A percentile compares a stretch with the other conserved stretches of the same genome.
phyloP scores from a whole-genome alignment of 2,329 filamentous ascomycete genomes.

The Truncatella angustata region DNA sequence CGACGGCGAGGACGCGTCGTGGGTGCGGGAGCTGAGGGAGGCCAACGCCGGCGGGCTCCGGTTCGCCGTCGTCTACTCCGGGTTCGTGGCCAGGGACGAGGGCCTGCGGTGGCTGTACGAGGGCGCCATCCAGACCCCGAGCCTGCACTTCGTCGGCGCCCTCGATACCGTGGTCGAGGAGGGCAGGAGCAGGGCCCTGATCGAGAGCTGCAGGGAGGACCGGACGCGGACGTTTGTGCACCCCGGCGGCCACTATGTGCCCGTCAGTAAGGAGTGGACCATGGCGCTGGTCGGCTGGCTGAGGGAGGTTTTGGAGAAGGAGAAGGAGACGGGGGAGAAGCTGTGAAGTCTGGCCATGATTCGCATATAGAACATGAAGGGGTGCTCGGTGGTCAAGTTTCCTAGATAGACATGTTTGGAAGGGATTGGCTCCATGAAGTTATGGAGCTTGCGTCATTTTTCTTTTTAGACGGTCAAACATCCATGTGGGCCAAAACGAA shows the following conservation, averaged over 20 bases:
- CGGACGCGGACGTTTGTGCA: constrained; percentile 57
- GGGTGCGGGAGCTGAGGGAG: constrained; percentile 44
- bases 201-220: constrained; percentile 61
- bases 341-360: constrained; percentile 9
- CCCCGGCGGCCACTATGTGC: constrained; percentile 88
- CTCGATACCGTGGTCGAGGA: constrained; percentile 90
- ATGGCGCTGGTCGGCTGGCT: constrained; percentile 75
- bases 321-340: constrained; percentile 17
- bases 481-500: no score
- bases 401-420: no score
- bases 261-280: constrained; percentile 77
- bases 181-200: constrained; percentile 62
- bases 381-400: no score
- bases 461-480: no score
- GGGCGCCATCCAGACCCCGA: constrained; percentile 63
- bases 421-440: no score
- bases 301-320: constrained; percentile 29
- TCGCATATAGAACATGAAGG: no score
- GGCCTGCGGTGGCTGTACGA: constrained; percentile 29
- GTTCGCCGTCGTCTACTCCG: constrained; percentile 65
- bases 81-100: constrained; percentile 54
- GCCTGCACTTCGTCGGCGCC: constrained; percentile 78
- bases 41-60: constrained; percentile 49
- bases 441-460: no score
- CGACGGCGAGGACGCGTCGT: constrained; percentile 37